Percentiles rank a stretch among this genome's conserved stretches.
Evolutionary conservation across 768 basidiomycete species (phyloP).

Genomic region (Cyathus striatus): DNA sequence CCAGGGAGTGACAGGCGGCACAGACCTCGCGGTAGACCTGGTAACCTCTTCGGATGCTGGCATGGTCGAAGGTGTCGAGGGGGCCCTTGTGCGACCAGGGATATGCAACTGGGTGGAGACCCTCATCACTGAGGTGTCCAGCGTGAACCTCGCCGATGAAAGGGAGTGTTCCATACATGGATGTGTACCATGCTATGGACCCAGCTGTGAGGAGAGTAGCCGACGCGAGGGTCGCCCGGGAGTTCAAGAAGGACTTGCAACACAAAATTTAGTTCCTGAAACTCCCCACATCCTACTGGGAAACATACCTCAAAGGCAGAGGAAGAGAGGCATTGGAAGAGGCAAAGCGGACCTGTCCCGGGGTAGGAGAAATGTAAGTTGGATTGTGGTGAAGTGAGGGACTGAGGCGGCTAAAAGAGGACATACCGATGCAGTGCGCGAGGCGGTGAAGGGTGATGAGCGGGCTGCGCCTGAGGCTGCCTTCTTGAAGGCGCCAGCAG

Average conservation of each 20-base stretch:
- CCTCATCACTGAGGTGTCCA: conserved; percentile 88
- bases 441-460: conserved; percentile 30
- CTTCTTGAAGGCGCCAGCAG: conserved; percentile 65
- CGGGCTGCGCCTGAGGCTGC: conserved; percentile 44
- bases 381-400: no score
- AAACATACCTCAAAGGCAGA: conserved; percentile 60
- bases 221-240: conserved; percentile 71
- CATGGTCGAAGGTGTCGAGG: conserved; percentile 93
- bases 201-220: conserved; percentile 77
- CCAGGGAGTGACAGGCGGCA: conserved; percentile 96
- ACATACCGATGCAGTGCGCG: conserved; percentile 50
- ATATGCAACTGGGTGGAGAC: conserved; percentile 80
- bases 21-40: conserved; percentile 99
- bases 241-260: conserved; percentile 56
- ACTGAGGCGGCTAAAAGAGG: conserved; percentile 4
- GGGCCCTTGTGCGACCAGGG: conserved; percentile 91
- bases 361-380: no score
- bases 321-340: conserved; percentile 57
- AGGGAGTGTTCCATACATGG: conserved; percentile 85
- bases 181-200: conserved; percentile 94
- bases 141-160: conserved; percentile 92
- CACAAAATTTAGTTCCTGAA: conserved; percentile 7
- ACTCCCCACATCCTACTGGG: neutral
- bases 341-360: conserved; percentile 74
- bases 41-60: conserved; percentile 93